Percentiles rank a stretch among this genome's conserved stretches.
phyloP scores from a whole-genome alignment of 495 filamentous ascomycete genomes.

The Neurospora sp. region DNA sequence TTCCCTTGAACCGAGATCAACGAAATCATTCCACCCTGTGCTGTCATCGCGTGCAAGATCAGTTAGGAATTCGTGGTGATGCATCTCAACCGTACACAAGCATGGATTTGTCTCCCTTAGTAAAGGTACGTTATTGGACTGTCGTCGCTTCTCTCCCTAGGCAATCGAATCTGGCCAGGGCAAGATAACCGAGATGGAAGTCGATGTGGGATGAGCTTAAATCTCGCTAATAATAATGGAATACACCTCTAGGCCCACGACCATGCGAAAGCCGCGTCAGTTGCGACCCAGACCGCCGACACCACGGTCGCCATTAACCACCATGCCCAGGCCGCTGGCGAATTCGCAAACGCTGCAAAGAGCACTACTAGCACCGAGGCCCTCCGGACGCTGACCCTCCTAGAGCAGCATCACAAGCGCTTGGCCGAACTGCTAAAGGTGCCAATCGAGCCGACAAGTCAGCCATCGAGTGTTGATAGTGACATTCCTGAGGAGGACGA shows the following conservation, averaged over 20 bases:
- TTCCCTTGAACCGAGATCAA: not conserved
- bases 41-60: not conserved
- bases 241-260: constrained; percentile 62
- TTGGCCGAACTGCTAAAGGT: constrained; percentile 70
- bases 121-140: not conserved
- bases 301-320: constrained; percentile 73
- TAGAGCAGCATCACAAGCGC: constrained; percentile 76
- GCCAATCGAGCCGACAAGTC: constrained; percentile 48
- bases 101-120: not conserved
- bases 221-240: not conserved
- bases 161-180: not conserved
- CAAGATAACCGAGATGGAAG: not conserved
- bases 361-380: constrained; percentile 72
- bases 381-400: constrained; percentile 66
- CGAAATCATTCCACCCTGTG: not conserved
- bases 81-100: not conserved
- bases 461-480: constrained; percentile 22
- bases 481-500: constrained; percentile 28
- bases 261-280: constrained; percentile 71
- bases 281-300: constrained; percentile 62
- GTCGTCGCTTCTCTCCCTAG: not conserved
- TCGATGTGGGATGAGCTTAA: not conserved
- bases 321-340: constrained; percentile 79
- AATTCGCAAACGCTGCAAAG: constrained; percentile 75
- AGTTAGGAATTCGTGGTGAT: not conserved